Base-by-base conservation (phyloP, 495 filamentous ascomycete species). In the Aspergillus ellipticus region DNA sequence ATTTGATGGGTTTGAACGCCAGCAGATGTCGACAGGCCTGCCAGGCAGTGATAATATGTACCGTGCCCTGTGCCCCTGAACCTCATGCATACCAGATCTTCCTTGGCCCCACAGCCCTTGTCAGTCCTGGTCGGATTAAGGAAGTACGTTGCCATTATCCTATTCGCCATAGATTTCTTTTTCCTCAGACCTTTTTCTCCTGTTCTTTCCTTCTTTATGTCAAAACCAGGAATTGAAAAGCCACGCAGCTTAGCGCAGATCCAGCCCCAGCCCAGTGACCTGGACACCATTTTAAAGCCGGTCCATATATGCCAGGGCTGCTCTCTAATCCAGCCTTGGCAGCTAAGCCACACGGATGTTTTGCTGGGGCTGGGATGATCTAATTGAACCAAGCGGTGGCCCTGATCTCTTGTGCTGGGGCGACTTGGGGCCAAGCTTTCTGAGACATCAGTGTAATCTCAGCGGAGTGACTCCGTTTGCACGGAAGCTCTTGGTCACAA, bases 361-460 rank as follows among this genome's bases (percentile, higher is more conserved):
- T 54, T 42, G 51, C 39, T 53, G 45, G 39, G 24, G 43, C 35
- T 26, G 39, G 20, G 33, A 41, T 54, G 29, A 51, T 58, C 49
- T 50, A 54, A 49, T 51, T 19, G 47, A 31, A 10, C 55, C 43
- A 29, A 55, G 42, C 31, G 21, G 46, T 29, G 21, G 22, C 28
- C 42, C 17, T 53, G 31, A 51, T 29, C 19, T 15, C 31, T 57
- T 33, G 8, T 47, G 17, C 52, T 54, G 22, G 42, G 53, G 46
- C 28, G 24, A 4, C 35, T 55, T 31, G 42, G 35, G 39, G 37
- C 45, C 49, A 55, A 39, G 45, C 51, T 54, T 55, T 37, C 59
- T 43, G 62, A 61, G 51, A 59, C 62, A 61, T 51, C 49, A 48
- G 56, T 42, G 56, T 49, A 56, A 59, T 59, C 35, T 41, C 16